Conservation (phyloP, 495 filamentous ascomycete genomes). For the Neurospora sp. region DNA sequence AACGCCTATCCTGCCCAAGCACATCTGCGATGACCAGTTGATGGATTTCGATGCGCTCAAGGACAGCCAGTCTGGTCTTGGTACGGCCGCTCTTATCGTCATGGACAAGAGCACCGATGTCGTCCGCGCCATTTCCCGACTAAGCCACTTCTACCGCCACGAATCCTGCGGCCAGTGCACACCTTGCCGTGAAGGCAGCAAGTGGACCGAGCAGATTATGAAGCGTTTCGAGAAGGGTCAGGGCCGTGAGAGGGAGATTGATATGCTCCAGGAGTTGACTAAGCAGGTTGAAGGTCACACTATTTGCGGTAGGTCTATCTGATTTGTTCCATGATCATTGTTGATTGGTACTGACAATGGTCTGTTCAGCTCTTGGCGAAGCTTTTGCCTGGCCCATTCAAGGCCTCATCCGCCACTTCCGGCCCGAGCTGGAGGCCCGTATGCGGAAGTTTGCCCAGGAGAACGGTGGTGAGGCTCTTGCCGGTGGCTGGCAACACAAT, state of each 20-base stretch:
- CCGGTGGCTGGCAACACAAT: constrained; percentile 81
- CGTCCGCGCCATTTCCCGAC: constrained; percentile 80
- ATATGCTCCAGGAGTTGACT: constrained; percentile 98
- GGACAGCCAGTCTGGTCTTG: constrained; percentile 91
- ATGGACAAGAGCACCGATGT: constrained; percentile 98
- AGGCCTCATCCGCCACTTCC: constrained; percentile 94
- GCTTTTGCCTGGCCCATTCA: constrained; percentile 98
- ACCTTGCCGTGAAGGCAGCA: constrained; percentile 91
- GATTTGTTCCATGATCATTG: not conserved
- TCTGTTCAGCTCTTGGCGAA: constrained; percentile 64
- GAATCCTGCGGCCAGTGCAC: constrained; percentile 98
- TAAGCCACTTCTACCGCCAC: constrained; percentile 95
- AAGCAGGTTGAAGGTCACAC: constrained; percentile 99
- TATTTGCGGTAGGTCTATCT: constrained; percentile 64
- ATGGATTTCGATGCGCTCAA: constrained; percentile 99
- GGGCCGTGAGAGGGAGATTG: constrained; percentile 83
- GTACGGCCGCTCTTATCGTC: constrained; percentile 96
- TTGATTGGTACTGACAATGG: not conserved
- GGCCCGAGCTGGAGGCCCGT: constrained; percentile 84
- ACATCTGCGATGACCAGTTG: constrained; percentile 79
- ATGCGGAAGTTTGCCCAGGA: constrained; percentile 66
- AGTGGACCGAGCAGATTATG: constrained; percentile 99
- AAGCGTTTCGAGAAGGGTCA: constrained; percentile 83
- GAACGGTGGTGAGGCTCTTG: constrained; percentile 58
- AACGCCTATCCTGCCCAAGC: constrained; percentile 85